These are phyloP conservation scores for Aristolochia californica DNA, from an alignment of 164 flowering plant species.

Conservation along the genomic window DNA sequence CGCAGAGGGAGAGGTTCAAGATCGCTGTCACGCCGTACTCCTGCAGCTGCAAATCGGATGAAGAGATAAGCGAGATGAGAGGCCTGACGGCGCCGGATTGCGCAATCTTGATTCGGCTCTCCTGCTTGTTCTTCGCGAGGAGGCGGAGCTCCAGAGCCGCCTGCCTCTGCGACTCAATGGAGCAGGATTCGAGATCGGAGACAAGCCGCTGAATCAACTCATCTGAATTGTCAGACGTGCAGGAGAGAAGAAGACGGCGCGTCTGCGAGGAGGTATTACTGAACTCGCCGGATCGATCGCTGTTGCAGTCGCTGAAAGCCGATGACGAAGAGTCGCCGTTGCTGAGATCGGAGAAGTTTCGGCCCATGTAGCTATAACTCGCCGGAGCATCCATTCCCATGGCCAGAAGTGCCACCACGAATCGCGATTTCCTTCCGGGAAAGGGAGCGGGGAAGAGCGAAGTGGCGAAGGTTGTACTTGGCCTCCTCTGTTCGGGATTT, in stretches of 20 bases:
- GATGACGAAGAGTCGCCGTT: constrained; percentile 28
- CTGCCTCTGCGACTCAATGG: constrained; percentile 48
- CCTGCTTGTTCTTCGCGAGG: constrained; percentile 64
- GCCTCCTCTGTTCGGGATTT: too few species aligned
- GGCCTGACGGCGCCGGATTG: constrained; percentile 61
- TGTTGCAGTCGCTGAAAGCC: constrained; percentile 73
- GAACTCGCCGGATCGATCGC: constrained; percentile 77
- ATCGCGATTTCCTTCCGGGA: too few species aligned
- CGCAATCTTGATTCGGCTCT: constrained; percentile 61
- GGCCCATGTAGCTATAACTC: constrained; percentile 35
- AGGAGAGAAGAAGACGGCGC: constrained; percentile 31
- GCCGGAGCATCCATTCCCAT: constrained; percentile 8
- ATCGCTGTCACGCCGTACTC: constrained; percentile 81
- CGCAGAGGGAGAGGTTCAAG: constrained; percentile 64
- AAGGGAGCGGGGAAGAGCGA: neutral
- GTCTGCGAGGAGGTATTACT: constrained; percentile 33
- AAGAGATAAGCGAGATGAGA: constrained; percentile 42
- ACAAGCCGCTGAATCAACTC: constrained; percentile 51
- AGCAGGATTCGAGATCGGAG: constrained; percentile 41
- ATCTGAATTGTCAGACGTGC: constrained; percentile 46
- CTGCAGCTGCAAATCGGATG: constrained; percentile 54
- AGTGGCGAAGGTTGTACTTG: neutral
- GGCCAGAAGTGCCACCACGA: neutral
- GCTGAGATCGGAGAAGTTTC: constrained; percentile 26
- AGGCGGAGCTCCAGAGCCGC: constrained; percentile 70